phyloP scores from a whole-genome alignment of 306 rosid species.

The Clitoria ternatea region DNA sequence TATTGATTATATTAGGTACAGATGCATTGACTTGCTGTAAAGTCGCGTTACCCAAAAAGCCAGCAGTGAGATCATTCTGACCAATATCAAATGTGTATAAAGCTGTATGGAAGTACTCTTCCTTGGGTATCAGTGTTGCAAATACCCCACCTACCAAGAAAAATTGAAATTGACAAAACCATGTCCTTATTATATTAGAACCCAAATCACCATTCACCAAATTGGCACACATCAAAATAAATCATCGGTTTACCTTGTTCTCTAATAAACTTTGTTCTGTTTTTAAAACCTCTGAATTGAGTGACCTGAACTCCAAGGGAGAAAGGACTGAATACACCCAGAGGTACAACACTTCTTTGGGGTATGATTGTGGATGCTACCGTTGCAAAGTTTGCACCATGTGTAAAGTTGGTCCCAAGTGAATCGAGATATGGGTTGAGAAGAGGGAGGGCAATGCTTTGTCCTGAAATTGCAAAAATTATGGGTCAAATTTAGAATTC shows the following conservation, averaged over 20 bases:
- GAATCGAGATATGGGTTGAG: conserved; percentile 50
- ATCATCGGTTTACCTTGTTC: conserved; percentile 28
- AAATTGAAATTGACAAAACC: not conserved
- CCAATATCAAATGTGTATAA: conserved; percentile 55
- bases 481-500: not conserved
- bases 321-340: conserved; percentile 40
- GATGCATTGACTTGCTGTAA: conserved; percentile 31
- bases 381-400: conserved; percentile 47
- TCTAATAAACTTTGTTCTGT: conserved; percentile 10
- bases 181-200: not conserved
- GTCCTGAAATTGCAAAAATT: conserved; percentile 25
- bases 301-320: conserved; percentile 26
- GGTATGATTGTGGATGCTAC: conserved; percentile 35
- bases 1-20: conserved; percentile 32
- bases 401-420: conserved; percentile 32
- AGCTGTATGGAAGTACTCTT: conserved; percentile 29
- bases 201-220: too few species aligned
- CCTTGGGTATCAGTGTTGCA: conserved; percentile 21
- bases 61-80: conserved; percentile 37
- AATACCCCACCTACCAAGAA: conserved; percentile 6
- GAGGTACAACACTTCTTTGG: conserved; percentile 25
- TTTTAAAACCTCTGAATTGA: conserved; percentile 27
- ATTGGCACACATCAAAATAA: too few species aligned
- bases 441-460: conserved; percentile 28
- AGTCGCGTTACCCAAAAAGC: conserved; percentile 8